phyloP scores from a whole-genome alignment of 1,284 basidiomycete genomes.

The Ustilago loliicola region DNA sequence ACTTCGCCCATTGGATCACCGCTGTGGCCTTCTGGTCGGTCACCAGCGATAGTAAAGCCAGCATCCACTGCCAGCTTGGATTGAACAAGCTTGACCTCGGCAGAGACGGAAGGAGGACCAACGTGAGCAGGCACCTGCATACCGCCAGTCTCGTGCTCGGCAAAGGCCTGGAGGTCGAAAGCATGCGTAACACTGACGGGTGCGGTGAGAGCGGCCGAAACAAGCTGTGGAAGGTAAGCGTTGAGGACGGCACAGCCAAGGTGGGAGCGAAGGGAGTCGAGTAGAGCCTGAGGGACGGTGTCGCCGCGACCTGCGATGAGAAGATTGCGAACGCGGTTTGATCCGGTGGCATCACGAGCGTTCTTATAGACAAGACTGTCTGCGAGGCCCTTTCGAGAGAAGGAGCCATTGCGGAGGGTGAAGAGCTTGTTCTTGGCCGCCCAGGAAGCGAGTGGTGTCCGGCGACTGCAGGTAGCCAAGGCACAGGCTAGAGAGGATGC shows the following conservation, averaged over 20 bases:
- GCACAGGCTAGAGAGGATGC: slow-evolving; percentile 54
- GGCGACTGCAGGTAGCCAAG: slow-evolving; percentile 35
- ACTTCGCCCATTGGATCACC: slow-evolving; percentile 64
- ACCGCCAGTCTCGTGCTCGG: slow-evolving; percentile 43
- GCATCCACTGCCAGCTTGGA: slow-evolving; percentile 30
- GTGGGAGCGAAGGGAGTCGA: slow-evolving; percentile 63
- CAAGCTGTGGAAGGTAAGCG: slow-evolving; percentile 49
- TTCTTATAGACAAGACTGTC: slow-evolving; percentile 49
- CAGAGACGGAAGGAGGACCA: slow-evolving; percentile 64
- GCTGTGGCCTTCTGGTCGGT: slow-evolving; percentile 24
- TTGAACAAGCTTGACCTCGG: slow-evolving; percentile 66
- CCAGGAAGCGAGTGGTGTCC: slow-evolving; percentile 29
- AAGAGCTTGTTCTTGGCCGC: slow-evolving; percentile 54
- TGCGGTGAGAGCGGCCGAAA: slow-evolving; percentile 38
- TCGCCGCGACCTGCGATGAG: slow-evolving; percentile 44
- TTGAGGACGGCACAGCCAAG: slow-evolving; percentile 66
- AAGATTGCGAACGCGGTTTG: slow-evolving; percentile 35
- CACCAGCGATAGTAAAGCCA: slow-evolving; percentile 39
- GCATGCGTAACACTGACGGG: slow-evolving; percentile 60
- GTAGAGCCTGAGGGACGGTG: slow-evolving; percentile 53
- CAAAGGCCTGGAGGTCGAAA: slow-evolving; percentile 67
- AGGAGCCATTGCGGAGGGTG: slow-evolving; percentile 58
- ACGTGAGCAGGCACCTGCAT: slow-evolving; percentile 59
- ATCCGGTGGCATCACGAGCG: slow-evolving; percentile 39
- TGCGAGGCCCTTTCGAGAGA: slow-evolving; percentile 35